Conservation (phyloP, 2,329 filamentous ascomycete species). For the Trichophyton mentagrophytes region DNA sequence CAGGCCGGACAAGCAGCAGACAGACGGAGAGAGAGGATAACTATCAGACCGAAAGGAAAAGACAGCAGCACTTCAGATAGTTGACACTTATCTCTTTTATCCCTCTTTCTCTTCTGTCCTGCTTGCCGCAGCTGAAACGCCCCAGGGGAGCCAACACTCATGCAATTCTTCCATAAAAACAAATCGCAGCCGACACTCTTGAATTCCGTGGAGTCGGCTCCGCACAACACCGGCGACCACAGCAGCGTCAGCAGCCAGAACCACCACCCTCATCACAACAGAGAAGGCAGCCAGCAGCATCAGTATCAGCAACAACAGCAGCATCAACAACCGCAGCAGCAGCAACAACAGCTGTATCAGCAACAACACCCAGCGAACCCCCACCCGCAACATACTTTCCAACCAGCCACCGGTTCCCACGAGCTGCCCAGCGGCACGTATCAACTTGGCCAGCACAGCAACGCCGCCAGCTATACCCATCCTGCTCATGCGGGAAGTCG, state of each 20-base stretch:
- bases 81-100: background rate
- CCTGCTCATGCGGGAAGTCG: slow-evolving; percentile 8
- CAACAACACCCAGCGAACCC: background rate
- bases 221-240: background rate
- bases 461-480: slow-evolving; percentile 9
- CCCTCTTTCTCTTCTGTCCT: background rate
- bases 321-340: background rate
- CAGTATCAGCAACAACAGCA: slow-evolving; percentile 7
- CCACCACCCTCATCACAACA: background rate
- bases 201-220: slow-evolving; percentile 8
- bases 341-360: background rate
- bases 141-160: slow-evolving; percentile 8
- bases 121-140: background rate
- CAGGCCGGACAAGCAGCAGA: background rate
- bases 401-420: background rate
- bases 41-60: background rate
- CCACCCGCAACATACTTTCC: background rate
- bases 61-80: background rate
- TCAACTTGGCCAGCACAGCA: slow-evolving; percentile 4
- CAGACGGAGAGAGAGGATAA: background rate
- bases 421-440: background rate
- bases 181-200: slow-evolving; percentile 15
- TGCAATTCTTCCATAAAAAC: slow-evolving; percentile 16
- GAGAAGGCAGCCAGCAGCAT: slow-evolving; percentile 4
- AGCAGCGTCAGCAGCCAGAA: background rate